These are phyloP conservation scores for Coprinellus aureogranulatus DNA, from an alignment of 768 basidiomycete species.

Conservation along the genomic window DNA sequence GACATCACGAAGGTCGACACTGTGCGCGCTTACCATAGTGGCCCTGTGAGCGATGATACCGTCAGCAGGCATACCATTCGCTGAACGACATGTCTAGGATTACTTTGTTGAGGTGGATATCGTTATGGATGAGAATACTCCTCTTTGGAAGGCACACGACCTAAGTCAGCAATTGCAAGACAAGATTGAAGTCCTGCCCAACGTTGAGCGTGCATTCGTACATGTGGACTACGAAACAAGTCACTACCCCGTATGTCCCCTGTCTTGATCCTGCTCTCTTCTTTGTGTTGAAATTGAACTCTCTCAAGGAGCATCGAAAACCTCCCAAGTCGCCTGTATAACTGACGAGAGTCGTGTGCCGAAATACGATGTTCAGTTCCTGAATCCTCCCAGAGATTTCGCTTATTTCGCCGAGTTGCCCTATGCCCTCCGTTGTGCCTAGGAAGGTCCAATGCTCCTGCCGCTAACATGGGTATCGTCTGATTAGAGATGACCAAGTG, in stretches of 20 bases:
- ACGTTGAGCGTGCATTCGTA: slow-evolving; percentile 91
- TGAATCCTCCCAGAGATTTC: too few species aligned
- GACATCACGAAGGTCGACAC: slow-evolving; percentile 88
- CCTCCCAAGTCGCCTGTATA: slow-evolving; percentile 20
- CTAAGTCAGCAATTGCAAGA: slow-evolving; percentile 82
- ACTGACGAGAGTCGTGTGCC: too few species aligned
- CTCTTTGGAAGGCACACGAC: slow-evolving; percentile 87
- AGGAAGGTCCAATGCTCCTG: too few species aligned
- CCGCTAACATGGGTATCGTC: too few species aligned
- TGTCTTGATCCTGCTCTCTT: not conserved
- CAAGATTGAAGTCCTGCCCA: slow-evolving; percentile 83
- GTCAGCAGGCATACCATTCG: too few species aligned
- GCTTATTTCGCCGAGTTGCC: too few species aligned
- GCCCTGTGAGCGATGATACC: slow-evolving; percentile 21
- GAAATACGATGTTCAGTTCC: too few species aligned
- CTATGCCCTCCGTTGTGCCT: too few species aligned
- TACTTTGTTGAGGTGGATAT: slow-evolving; percentile 96
- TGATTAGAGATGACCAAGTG: too few species aligned
- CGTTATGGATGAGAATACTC: slow-evolving; percentile 86
- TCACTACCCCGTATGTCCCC: slow-evolving; percentile 52
- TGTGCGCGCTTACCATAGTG: slow-evolving; percentile 86
- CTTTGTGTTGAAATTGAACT: not conserved
- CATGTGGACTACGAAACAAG: slow-evolving; percentile 93
- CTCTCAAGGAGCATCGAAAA: slow-evolving; percentile 50
- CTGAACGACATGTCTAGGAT: slow-evolving; percentile 58